Evolutionary conservation across 1,139 yeast genomes (phyloP), one percentile per base, ranked within the genome.

Genomic region (Lodderomyces oxycetoniae): DNA sequence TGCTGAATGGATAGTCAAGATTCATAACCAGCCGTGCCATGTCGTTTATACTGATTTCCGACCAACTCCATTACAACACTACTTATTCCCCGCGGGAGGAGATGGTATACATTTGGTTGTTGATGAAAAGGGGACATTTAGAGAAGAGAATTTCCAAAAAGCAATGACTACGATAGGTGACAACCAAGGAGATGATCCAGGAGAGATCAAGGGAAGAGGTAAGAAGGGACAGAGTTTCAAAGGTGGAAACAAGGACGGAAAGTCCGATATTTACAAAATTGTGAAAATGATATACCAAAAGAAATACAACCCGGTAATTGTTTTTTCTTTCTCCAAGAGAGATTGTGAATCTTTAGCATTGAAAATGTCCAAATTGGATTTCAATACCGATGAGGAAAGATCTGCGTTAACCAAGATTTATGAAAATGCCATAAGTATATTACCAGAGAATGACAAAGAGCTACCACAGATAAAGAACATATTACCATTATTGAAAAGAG

Each of bases 11-110:
- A 86, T 93, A 36, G 94, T 95, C 50, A 82, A 86, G 50, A 89
- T 83, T 38, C 99, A 91, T 55, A 71, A 77, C 30, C 98, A 93
- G 58, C 98, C 98, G 2, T 93, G 98, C 55, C 98, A 93, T 59
- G 95, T 93, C 57, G 98, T 93, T 16, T 93, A 91, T 58, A 93
- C 99, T 1, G 96, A 93, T 62, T 93, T 89, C 72, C 79, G 99
- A 59, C 99, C 99, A 17, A 93, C 98, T 8, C 99, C 99, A 2
- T 70, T 93, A 45, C 98, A 93, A 59, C 98, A 91, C 63, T 93
- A 91, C 52, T 67, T 91, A 40, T 93, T 91, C 67, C 98, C 98
- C 14, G 94, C 95, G 17, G 94, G 89, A 35, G 97, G 98, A 37
- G 95, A 86, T 55, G 99, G 98, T 38, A 93, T 93, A 40, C 95